These are phyloP conservation scores for Pythium oligandrum DNA, from an alignment of 352 stramenopile genomes.

Conservation along the genomic window DNA sequence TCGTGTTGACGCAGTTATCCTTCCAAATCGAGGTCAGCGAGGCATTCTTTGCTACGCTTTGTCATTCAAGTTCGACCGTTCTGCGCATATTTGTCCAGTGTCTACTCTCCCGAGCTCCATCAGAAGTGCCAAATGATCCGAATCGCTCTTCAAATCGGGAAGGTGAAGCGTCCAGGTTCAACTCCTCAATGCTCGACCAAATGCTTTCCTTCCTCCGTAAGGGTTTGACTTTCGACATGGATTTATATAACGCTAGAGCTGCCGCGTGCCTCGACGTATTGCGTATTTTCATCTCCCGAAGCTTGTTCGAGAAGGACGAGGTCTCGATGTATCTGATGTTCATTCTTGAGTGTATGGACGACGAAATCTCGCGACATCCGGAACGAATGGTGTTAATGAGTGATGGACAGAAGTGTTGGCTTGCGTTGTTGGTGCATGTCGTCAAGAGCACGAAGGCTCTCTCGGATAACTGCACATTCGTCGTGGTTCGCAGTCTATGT, in stretches of 20 bases:
- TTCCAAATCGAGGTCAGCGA: conserved; percentile 41
- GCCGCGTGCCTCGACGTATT: conserved; percentile 42
- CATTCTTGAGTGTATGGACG: conserved; percentile 48
- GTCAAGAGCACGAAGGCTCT: conserved; percentile 43
- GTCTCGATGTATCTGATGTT: conserved; percentile 62
- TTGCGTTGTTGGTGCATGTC: conserved; percentile 47
- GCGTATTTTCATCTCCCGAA: conserved; percentile 28
- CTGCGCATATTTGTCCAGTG: conserved; percentile 39
- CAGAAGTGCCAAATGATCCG: conserved; percentile 3
- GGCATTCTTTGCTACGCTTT: conserved; percentile 49
- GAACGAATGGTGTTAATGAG: conserved; percentile 2
- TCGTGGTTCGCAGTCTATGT: conserved; percentile 51
- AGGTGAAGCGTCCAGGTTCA: background rate
- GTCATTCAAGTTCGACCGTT: conserved; percentile 43
- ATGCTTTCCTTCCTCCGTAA: conserved; percentile 1
- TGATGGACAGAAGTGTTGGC: conserved; percentile 54
- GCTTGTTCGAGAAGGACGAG: conserved; percentile 50
- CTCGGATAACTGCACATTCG: conserved; percentile 35
- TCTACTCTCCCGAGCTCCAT: conserved; percentile 10
- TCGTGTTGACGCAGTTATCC: conserved; percentile 43
- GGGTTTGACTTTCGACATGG: conserved; percentile 1
- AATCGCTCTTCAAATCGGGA: background rate
- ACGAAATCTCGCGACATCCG: conserved; percentile 16
- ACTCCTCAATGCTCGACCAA: conserved; percentile 1
- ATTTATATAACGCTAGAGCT: conserved; percentile 7